These are phyloP conservation scores for Zymoseptoria tritici DNA, from an alignment of 2,329 filamentous ascomycete genomes.

Conservation along the genomic window DNA sequence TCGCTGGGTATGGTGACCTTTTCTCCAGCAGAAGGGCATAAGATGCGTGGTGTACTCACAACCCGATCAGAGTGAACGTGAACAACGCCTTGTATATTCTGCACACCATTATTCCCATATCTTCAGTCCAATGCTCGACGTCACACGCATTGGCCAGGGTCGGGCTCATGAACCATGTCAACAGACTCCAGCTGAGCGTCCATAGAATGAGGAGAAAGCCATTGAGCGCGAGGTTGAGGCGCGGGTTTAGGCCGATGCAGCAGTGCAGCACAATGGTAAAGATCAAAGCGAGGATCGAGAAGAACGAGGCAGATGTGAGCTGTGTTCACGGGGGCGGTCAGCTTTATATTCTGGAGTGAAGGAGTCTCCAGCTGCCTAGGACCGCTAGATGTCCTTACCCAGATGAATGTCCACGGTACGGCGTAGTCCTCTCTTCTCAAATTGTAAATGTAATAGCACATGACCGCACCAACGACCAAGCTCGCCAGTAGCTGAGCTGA, in stretches of 20 bases:
- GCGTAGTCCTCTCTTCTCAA: slow-evolving; percentile 40
- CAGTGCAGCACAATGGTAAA: slow-evolving; percentile 46
- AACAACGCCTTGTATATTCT: slow-evolving; percentile 54
- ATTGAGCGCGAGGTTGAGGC: slow-evolving; percentile 46
- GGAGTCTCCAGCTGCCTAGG: not conserved
- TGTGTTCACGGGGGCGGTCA: slow-evolving; percentile 19
- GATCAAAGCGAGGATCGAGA: slow-evolving; percentile 44
- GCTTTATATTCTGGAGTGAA: not conserved
- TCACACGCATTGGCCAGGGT: slow-evolving; percentile 47
- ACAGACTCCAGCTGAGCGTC: slow-evolving; percentile 44
- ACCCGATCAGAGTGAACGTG: slow-evolving; percentile 45
- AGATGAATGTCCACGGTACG: slow-evolving; percentile 52
- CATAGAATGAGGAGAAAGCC: slow-evolving; percentile 44
- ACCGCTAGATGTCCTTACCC: slow-evolving; percentile 36
- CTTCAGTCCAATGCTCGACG: slow-evolving; percentile 45
- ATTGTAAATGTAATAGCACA: slow-evolving; percentile 50
- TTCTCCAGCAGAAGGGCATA: not conserved
- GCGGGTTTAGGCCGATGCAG: slow-evolving; percentile 45
- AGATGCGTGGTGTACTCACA: slow-evolving; percentile 25
- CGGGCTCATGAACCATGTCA: slow-evolving; percentile 47
- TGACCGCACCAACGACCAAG: slow-evolving; percentile 46
- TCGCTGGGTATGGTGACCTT: not conserved
- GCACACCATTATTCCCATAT: slow-evolving; percentile 50
- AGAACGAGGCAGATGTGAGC: slow-evolving; percentile 46
- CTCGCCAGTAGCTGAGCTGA: slow-evolving; percentile 37